Percentiles rank a stretch among this genome's conserved stretches.
Evolutionary conservation across 2,329 filamentous ascomycete species (phyloP).

Genomic region (Didymosphaeria variabile): DNA sequence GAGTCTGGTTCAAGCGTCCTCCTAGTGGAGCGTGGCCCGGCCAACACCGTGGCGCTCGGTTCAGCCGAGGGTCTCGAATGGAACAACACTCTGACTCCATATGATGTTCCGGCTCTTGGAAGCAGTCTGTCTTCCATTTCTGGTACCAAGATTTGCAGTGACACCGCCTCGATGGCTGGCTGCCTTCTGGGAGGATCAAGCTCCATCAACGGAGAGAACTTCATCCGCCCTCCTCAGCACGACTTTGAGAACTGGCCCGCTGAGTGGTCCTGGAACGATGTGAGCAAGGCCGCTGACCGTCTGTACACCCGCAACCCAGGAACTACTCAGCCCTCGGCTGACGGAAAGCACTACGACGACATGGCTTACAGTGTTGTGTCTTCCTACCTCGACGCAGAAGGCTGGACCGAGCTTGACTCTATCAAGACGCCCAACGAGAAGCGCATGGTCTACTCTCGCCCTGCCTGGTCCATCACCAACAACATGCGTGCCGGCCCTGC

Average conservation of each 20-base stretch:
- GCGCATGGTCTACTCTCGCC: conserved; percentile 66
- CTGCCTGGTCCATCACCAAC: conserved; percentile 69
- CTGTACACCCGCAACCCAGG: conserved; percentile 47
- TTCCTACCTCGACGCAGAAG: conserved; percentile 64
- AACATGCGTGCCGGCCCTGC: conserved; percentile 73
- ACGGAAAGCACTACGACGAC: conserved; percentile 70
- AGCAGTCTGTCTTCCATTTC: conserved; percentile 10
- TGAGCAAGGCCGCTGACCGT: neutral
- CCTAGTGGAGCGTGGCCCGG: conserved; percentile 56
- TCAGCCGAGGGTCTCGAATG: conserved; percentile 57
- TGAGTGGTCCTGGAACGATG: conserved; percentile 64
- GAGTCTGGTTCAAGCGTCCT: conserved; percentile 70
- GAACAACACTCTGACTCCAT: conserved; percentile 70
- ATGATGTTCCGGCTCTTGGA: conserved; percentile 76
- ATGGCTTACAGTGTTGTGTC: conserved; percentile 69
- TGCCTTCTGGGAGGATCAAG: conserved; percentile 54
- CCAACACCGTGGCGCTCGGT: conserved; percentile 61
- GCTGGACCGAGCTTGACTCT: conserved; percentile 68
- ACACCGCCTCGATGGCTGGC: conserved; percentile 69
- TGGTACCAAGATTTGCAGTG: conserved; percentile 64
- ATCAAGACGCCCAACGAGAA: conserved; percentile 68
- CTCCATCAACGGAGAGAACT: conserved; percentile 64
- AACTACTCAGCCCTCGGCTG: conserved; percentile 68
- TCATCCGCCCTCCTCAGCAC: conserved; percentile 56
- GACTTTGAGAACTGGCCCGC: conserved; percentile 55